Percentiles rank a stretch among this genome's conserved stretches.
Evolutionary conservation across 257 asterid species (phyloP).

Genomic region (Phtheirospermum japonicum): DNA sequence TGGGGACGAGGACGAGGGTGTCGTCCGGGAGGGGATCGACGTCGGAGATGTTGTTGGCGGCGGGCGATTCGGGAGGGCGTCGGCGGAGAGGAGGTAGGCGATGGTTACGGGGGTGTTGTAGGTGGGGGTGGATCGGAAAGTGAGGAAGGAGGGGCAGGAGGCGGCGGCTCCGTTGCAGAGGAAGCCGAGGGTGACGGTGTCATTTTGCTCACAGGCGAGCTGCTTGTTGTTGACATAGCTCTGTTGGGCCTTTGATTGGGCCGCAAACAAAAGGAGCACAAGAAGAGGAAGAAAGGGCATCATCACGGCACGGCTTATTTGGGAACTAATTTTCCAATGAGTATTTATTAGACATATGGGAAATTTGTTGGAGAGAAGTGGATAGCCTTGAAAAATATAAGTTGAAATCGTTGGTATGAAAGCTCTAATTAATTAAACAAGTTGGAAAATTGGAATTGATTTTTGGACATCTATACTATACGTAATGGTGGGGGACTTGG

Average conservation of each 20-base stretch:
- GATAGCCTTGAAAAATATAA: no score
- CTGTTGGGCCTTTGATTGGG: slow-evolving; percentile 41
- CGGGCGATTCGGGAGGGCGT: slow-evolving; percentile 44
- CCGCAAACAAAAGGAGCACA: background rate
- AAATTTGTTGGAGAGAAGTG: no score
- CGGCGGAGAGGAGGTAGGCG: slow-evolving; percentile 43
- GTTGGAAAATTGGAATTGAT: no score
- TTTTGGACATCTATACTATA: no score
- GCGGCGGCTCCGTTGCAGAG: slow-evolving; percentile 45
- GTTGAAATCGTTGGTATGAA: no score
- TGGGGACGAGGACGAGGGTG: slow-evolving; percentile 44
- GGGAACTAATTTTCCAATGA: background rate
- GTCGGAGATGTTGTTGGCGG: slow-evolving; percentile 42
- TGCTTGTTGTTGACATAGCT: slow-evolving; percentile 51
- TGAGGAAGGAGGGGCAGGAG: slow-evolving; percentile 48
- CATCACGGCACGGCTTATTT: background rate
- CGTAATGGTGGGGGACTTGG: no score
- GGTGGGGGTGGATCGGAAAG: slow-evolving; percentile 50
- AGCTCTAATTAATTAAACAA: no score
- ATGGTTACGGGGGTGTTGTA: slow-evolving; percentile 47
- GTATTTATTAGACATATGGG: no score
- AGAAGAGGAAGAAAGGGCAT: slow-evolving; percentile 1
- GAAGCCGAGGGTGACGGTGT: slow-evolving; percentile 45
- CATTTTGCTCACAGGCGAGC: slow-evolving; percentile 36
- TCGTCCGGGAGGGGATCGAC: slow-evolving; percentile 30